Conservation (phyloP, 2,329 filamentous ascomycete genomes). For the Neoarthrinium moseri region DNA sequence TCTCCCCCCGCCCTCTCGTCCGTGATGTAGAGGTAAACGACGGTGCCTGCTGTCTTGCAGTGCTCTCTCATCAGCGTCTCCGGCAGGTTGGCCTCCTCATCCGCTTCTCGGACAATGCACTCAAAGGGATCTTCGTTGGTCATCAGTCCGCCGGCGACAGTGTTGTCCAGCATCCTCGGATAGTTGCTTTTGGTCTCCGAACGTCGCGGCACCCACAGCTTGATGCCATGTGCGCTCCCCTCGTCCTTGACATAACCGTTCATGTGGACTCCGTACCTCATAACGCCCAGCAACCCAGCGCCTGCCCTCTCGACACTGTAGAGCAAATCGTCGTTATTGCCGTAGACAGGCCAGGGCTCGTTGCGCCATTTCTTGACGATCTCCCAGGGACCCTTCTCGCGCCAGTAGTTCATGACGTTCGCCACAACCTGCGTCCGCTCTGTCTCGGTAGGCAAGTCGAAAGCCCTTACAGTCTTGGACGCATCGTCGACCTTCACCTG, state of each 20-base stretch:
- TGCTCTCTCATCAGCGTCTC: slow-evolving; percentile 64
- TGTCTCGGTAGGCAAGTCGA: slow-evolving; percentile 55
- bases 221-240: slow-evolving; percentile 53
- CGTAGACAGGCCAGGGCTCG: slow-evolving; percentile 79
- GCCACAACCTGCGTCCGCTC: slow-evolving; percentile 59
- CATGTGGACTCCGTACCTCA: slow-evolving; percentile 81
- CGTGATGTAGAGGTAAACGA: slow-evolving; percentile 84
- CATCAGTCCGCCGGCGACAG: slow-evolving; percentile 80
- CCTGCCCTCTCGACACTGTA: slow-evolving; percentile 78
- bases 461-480: slow-evolving; percentile 62
- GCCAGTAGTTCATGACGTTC: slow-evolving; percentile 65
- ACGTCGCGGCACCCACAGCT: slow-evolving; percentile 82
- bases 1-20: slow-evolving; percentile 77
- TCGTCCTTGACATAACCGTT: slow-evolving; percentile 64
- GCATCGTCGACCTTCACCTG: slow-evolving; percentile 60
- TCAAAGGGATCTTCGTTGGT: slow-evolving; percentile 79
- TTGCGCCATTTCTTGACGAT: slow-evolving; percentile 77
- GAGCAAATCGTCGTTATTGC: slow-evolving; percentile 56
- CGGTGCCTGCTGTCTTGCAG: slow-evolving; percentile 61
- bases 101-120: slow-evolving; percentile 79
- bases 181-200: slow-evolving; percentile 81
- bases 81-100: slow-evolving; percentile 83
- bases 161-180: slow-evolving; percentile 91
- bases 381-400: slow-evolving; percentile 67
- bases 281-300: slow-evolving; percentile 70